Evolutionary conservation across 2,329 filamentous ascomycete species (phyloP).

Genomic region (Bisporella sp.): DNA sequence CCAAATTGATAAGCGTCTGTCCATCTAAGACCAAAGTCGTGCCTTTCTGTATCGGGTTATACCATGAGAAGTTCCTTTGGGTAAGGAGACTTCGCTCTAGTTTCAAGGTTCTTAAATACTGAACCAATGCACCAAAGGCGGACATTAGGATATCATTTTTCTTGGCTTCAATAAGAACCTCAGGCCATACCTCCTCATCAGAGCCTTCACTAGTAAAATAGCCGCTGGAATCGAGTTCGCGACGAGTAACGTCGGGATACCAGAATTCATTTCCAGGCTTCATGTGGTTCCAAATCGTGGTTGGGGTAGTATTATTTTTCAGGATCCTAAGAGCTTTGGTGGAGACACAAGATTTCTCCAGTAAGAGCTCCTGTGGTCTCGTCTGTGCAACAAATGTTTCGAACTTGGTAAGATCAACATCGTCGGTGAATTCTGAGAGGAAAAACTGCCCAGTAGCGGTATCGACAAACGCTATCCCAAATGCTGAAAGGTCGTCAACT

Average conservation of each 20-base stretch:
- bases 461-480: constrained; percentile 91
- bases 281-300: constrained; percentile 90
- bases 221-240: constrained; percentile 70
- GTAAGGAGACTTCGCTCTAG: constrained; percentile 82
- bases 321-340: constrained; percentile 86
- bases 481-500: constrained; percentile 67
- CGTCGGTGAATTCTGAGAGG: constrained; percentile 85
- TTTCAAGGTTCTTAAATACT: constrained; percentile 81
- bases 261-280: constrained; percentile 87
- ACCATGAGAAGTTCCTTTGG: constrained; percentile 84
- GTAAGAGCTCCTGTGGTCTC: constrained; percentile 75
- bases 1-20: constrained; percentile 95
- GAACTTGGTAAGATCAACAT: constrained; percentile 90
- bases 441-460: constrained; percentile 94
- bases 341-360: constrained; percentile 83
- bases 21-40: constrained; percentile 90
- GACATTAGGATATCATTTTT: constrained; percentile 84
- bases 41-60: constrained; percentile 83
- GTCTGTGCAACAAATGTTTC: constrained; percentile 95
- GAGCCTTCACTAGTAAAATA: constrained; percentile 64
- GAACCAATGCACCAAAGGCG: constrained; percentile 79
- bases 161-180: constrained; percentile 61
- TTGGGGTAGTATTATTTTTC: constrained; percentile 90
- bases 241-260: constrained; percentile 73
- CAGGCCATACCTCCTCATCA: constrained; percentile 64